These are phyloP conservation scores for Castanea crenata DNA, from an alignment of 306 rosid genomes.

Conservation along the genomic window DNA sequence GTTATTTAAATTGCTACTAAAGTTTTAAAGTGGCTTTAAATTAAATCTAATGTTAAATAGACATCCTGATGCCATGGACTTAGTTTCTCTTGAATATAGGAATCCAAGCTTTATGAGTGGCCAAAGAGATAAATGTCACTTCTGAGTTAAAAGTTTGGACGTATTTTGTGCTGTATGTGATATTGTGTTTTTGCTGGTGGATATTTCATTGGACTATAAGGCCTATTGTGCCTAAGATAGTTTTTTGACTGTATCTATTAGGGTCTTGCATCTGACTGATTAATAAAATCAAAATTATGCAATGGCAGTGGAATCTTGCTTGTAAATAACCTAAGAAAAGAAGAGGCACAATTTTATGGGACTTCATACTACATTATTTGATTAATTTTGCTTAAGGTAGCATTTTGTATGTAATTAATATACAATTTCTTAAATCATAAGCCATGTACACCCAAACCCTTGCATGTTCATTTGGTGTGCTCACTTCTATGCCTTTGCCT, in stretches of 20 bases:
- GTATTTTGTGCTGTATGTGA: neutral
- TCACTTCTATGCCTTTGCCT: neutral
- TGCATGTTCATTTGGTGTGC: constrained; percentile 14
- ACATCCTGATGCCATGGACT: neutral
- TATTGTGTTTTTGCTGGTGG: too few species aligned
- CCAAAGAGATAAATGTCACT: neutral
- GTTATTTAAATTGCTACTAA: neutral
- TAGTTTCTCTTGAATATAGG: neutral
- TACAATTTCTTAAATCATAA: neutral
- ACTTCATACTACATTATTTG: neutral
- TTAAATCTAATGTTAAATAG: neutral
- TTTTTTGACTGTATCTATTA: neutral
- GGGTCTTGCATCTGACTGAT: neutral
- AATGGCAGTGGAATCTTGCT: constrained; percentile 8
- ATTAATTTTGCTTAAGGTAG: neutral
- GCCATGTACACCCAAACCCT: constrained; percentile 4
- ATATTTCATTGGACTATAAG: neutral
- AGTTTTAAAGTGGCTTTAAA: neutral
- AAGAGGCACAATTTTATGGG: neutral
- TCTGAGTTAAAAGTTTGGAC: neutral
- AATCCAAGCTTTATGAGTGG: neutral
- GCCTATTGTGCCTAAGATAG: neutral
- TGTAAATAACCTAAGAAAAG: constrained; percentile 2
- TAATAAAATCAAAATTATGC: neutral
- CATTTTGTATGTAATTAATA: neutral